Conservation (phyloP, 305 asterid species). For the Rubia tinctorum region DNA sequence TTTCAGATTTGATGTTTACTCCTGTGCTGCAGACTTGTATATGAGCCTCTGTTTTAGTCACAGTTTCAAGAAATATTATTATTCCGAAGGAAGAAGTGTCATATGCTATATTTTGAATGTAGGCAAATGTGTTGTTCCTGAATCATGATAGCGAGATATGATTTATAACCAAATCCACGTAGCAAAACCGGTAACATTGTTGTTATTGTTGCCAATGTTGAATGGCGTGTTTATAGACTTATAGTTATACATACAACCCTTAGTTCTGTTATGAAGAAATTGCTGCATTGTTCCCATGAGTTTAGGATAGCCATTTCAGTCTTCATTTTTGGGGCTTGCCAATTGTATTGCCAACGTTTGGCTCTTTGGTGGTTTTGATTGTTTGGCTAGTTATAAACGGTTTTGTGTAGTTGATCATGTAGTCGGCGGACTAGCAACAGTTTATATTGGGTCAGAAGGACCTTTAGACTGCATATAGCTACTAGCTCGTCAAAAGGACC, state of each 20-base stretch:
- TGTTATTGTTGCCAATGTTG: background rate
- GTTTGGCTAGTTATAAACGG: background rate
- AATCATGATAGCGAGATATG: background rate
- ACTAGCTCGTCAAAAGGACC: background rate
- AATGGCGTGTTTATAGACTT: background rate
- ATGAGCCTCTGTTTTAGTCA: background rate
- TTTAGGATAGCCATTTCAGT: background rate
- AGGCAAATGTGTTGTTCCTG: background rate
- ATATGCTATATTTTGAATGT: background rate
- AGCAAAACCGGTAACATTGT: background rate
- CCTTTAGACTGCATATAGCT: background rate
- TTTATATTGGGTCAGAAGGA: background rate
- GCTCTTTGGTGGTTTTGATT: background rate
- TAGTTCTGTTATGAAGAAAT: background rate
- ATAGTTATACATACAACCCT: too few relatives aligned
- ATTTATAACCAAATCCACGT: background rate
- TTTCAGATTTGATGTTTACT: background rate
- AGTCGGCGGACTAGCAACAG: background rate
- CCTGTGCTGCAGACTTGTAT: background rate
- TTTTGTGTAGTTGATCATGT: background rate
- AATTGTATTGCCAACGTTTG: background rate
- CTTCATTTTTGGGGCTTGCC: background rate
- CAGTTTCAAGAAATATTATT: background rate
- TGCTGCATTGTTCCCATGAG: background rate
- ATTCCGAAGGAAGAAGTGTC: slow-evolving; percentile 2